Evolutionary conservation across 257 asterid genomes (phyloP), one percentile per base, ranked within the genome.

Genomic region (Lavandula angustifolia): DNA sequence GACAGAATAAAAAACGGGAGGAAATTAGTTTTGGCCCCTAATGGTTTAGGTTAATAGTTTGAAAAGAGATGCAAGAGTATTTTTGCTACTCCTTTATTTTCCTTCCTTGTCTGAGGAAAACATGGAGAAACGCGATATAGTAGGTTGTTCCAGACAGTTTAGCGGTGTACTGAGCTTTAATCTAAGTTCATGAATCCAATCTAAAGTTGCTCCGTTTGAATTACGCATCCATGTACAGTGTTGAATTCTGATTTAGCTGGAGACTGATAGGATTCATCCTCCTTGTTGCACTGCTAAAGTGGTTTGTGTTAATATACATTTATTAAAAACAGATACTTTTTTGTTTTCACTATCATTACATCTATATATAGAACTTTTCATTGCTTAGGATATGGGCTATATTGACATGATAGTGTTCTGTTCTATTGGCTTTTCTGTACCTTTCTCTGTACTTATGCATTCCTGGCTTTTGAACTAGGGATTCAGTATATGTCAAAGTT

Each of bases 401-500:
- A 7, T 44, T 60, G 31, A 6, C 47, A 46, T 17, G 58, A 58
- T 66, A 47, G 40, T 18, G 9, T 69, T 67, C 54, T 55, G 34
- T 78, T 67, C 48, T 29, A 37, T 54, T 33, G 9, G 31, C 35
- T 67, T 54, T 43, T 29, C n/a, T 77, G 57, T 40, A 6, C 11
- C 3, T 59, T 38, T 58, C 46, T 50, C 59, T 76, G 54, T 64
- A 37, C 71, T 69, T 47, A 67, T 67, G 46, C 50, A 55, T 51
- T 63, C 73, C 52, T 56, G 73, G 56, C 51, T 64, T 69, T 70
- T 81, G 73, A 66, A 72, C 73, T 74, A 92, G 97, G 99, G 75
- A 67, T 85, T 53, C 75, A 73, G 53, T 92, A 92, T 72, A 77
- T 66, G 80, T 92, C 99, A 32, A 92, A 92, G 82, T 71, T 92